Evolutionary conservation across 2,329 filamentous ascomycete genomes (phyloP).

Genomic region (Talaromyces sp.): DNA sequence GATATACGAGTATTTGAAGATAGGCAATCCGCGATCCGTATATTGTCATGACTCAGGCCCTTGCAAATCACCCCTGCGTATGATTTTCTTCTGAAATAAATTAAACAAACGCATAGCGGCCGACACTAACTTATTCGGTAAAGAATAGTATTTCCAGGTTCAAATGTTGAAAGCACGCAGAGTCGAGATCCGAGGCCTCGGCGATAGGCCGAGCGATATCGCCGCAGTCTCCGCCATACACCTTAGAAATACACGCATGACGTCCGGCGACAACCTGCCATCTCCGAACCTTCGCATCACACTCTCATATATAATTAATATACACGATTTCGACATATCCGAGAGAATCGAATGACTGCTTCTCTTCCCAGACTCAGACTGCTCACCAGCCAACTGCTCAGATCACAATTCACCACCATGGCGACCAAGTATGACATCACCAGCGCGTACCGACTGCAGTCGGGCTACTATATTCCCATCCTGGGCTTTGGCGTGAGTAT

Average conservation of each 20-base stretch:
- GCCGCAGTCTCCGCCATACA: neutral
- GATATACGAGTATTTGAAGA: neutral
- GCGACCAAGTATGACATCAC: slow-evolving; percentile 16
- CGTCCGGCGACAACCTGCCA: neutral
- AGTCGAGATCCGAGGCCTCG: neutral
- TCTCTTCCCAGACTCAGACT: neutral
- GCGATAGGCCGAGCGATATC: neutral
- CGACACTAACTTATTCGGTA: neutral
- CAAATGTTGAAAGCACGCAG: neutral
- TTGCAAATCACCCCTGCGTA: too few relatives aligned
- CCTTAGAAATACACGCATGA: neutral
- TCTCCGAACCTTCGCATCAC: neutral
- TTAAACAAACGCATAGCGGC: neutral
- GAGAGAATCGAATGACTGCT: neutral
- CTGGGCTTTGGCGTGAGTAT: slow-evolving; percentile 54
- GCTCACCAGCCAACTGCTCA: neutral
- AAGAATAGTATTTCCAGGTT: neutral
- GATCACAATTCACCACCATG: slow-evolving; percentile 10
- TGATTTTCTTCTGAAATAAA: neutral
- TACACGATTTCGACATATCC: neutral
- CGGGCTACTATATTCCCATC: slow-evolving; percentile 56
- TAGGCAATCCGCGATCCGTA: too few relatives aligned
- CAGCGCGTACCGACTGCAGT: slow-evolving; percentile 48
- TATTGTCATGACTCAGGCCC: too few relatives aligned
- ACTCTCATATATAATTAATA: neutral